Evolutionary conservation across 208 protist species (phyloP), one percentile per base, ranked within the genome.

Genomic region (Acanthamoeba sp.): DNA sequence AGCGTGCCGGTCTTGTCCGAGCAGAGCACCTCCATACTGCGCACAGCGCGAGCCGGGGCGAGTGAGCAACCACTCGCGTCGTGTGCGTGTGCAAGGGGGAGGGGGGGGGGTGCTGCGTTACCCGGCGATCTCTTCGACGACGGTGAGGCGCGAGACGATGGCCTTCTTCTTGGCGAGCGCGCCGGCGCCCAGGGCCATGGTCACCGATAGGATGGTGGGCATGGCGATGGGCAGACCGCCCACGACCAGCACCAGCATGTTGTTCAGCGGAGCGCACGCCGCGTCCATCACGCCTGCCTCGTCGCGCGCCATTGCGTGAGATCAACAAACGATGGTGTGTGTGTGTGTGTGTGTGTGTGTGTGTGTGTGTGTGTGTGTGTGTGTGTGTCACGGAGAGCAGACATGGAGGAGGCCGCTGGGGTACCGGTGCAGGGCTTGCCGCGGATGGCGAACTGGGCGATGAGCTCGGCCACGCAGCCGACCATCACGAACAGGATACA

Each of bases 1-100:
- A 99, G 96, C 36, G 98, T 99, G 42, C 98, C 98, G 14, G 98
- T 99, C 96, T 99, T 99, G 95, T 99, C 98, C 34, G 97, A 99
- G 96, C 98, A 99, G 57, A 99, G 97, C 71, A 99, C 97, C 89
- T 98, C 97, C 96, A 99, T 98, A 52, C 96, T 84, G 73, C 3
- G 38, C 10, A 76, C 0, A 40, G 0, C 7, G 32, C 96, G 38
- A 97, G 96, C 95, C 98, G n/a, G n/a, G n/a, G n/a, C n/a, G n/a
- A 97, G 96, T 98, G 97, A 59, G 95, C 88, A 48, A 94, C 10
- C 4, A 18, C 16, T 45, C 34, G n/a, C 1, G 48, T 52, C 6
- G 6, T 52, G 45, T 52, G 45, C 18, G 24, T 62, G 24, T 14
- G 18, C 14, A 55, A 55, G n/a, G n/a, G n/a, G n/a, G n/a, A n/a